phyloP scores from a whole-genome alignment of 345 rosid genomes.

The Citrus inodora region DNA sequence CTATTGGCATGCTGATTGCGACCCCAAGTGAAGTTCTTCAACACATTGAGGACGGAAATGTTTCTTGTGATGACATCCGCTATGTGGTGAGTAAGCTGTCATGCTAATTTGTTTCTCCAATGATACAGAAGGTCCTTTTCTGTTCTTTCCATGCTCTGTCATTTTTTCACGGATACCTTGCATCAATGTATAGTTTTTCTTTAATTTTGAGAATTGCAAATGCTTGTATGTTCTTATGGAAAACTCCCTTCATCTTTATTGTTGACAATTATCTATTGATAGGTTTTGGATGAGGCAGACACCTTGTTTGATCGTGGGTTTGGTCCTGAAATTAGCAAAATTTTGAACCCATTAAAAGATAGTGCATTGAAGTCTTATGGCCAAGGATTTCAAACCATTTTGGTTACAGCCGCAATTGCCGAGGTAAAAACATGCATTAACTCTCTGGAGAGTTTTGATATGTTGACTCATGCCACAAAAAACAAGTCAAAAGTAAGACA shows the following conservation, averaged over 20 bases:
- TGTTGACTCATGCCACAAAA: too few relatives aligned
- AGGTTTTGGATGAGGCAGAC: conserved; percentile 26
- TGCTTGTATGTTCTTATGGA: background rate
- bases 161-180: too few relatives aligned
- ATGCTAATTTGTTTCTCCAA: background rate
- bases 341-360: conserved; percentile 14
- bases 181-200: background rate
- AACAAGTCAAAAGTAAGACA: too few relatives aligned
- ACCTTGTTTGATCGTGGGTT: conserved; percentile 18
- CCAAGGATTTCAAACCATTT: conserved; percentile 12
- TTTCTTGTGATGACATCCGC: conserved; percentile 20
- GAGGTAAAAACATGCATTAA: conserved; percentile 5
- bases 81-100: conserved; percentile 35
- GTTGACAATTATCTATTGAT: background rate
- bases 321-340: conserved; percentile 16
- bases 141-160: too few relatives aligned
- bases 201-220: background rate
- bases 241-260: background rate
- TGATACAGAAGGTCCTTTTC: too few relatives aligned
- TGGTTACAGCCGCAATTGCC: conserved; percentile 12
- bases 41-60: conserved; percentile 26
- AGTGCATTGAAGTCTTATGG: background rate
- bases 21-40: conserved; percentile 25
- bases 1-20: conserved; percentile 53
- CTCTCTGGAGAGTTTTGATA: background rate